Evolutionary conservation across 257 asterid genomes (phyloP), one percentile per base, ranked within the genome.

Genomic region (Solanum sparsipilum): DNA sequence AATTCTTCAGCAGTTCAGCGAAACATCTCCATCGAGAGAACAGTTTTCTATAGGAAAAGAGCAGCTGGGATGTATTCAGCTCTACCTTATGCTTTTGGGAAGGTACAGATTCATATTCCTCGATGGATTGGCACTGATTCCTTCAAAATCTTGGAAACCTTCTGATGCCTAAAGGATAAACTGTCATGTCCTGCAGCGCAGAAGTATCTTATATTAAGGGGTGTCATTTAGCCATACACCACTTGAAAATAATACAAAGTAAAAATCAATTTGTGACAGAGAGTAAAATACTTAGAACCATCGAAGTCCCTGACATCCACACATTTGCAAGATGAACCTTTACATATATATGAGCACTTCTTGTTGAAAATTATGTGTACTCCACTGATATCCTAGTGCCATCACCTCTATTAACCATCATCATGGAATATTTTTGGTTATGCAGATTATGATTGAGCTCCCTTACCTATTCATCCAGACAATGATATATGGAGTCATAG

Each of bases 41-140:
- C 90, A 31, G 94, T 90, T 46, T 90, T 90, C 84, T 90, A 89
- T 34, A 87, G 93, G 12, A 88, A 92, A 83, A 79, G 84, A 27
- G 92, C 91, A 46, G 89, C 91, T 32, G 91, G 89, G 83, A 90
- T 90, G 94, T 92, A 92, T 87, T 90, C 93, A 12, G 90, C 89
- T 4, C 36, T 92, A 52, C 92, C 91, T 35, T 89, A 89, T 88
- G 90, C 93, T 36, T 83, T 89, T 7, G 89, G 89, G 15, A 89
- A 91, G 89, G 89, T 90, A 84, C 31, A 86, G 3, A 60, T 44
- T 79, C 13, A 29, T 41, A 25, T 41, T 78, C 65, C 38, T 75
- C 12, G 7, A 23, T 75, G 58, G 34, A 38, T 75, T 38, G 58
- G 0, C 83, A 74, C 20, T 20, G 44, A 36, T 36, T 36, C 10